phyloP scores from a whole-genome alignment of 2,329 filamentous ascomycete species.

The Colletotrichum sp. region DNA sequence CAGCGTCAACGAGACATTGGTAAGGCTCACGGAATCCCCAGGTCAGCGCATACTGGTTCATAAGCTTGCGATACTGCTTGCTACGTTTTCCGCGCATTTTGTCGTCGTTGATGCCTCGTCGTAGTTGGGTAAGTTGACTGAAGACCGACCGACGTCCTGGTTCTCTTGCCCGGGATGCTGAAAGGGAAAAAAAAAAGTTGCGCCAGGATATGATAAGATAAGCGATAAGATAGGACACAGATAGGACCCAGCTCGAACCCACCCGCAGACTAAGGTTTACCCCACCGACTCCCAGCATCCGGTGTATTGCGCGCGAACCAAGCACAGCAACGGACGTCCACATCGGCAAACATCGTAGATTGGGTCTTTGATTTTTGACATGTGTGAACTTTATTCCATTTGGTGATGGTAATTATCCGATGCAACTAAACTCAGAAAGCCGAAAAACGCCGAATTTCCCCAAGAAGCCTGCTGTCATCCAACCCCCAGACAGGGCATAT shows the following conservation, averaged over 20 bases:
- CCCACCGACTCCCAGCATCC: not conserved
- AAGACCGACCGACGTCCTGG: not conserved
- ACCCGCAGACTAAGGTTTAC: not conserved
- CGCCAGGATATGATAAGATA: not conserved
- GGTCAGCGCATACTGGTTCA: conserved; percentile 86
- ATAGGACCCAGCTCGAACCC: conserved; percentile 6
- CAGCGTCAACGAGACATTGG: conserved; percentile 87
- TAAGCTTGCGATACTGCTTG: conserved; percentile 77
- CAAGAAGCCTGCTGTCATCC: not conserved
- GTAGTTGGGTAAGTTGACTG: not conserved
- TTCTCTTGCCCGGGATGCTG: conserved; percentile 13
- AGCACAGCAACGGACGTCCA: not conserved
- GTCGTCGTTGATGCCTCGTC: not conserved
- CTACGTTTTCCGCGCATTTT: conserved; percentile 55
- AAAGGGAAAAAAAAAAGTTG: not conserved
- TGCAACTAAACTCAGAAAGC: not conserved
- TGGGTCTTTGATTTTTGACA: not conserved
- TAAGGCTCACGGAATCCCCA: conserved; percentile 95
- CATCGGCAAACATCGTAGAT: not conserved
- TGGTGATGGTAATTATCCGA: not conserved
- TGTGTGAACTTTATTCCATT: not conserved
- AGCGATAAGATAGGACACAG: conserved; percentile 22
- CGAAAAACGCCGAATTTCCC: conserved; percentile 10
- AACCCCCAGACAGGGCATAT: not conserved
- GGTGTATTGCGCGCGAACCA: not conserved